Conservation (phyloP, 2,329 filamentous ascomycete species). For the Pseudogymnoascus sp. region DNA sequence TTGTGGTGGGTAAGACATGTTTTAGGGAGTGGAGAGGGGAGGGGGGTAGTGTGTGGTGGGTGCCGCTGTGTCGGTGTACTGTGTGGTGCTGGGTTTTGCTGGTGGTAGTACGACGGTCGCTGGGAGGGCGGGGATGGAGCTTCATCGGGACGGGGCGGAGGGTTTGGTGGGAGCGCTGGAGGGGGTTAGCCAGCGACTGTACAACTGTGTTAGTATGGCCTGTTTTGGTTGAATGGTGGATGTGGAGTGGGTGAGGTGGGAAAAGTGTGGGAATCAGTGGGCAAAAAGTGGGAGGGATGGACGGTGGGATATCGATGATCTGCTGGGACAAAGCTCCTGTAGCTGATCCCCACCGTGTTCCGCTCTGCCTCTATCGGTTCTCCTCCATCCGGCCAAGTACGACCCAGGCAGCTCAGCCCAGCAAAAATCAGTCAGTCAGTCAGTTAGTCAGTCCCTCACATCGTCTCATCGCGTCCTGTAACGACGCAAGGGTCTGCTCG, state of each 20-base stretch:
- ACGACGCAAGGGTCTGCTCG: neutral
- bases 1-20: neutral
- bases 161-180: no score
- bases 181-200: no score
- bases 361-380: neutral
- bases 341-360: neutral
- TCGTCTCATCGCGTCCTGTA: neutral
- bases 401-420: no score
- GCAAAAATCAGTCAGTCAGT: neutral
- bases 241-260: no score
- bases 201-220: no score
- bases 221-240: no score
- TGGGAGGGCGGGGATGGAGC: neutral
- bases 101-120: no score
- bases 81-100: neutral
- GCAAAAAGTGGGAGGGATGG: no score
- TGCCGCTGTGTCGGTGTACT: neutral
- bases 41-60: neutral
- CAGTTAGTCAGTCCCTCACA: neutral
- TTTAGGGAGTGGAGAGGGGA: neutral
- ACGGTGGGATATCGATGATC: neutral
- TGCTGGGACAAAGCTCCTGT: neutral
- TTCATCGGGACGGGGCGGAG: neutral
- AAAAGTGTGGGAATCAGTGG: no score
- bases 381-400: neutral